Conservation (phyloP, 106 monocot species). For the Iris macrosiphon region DNA sequence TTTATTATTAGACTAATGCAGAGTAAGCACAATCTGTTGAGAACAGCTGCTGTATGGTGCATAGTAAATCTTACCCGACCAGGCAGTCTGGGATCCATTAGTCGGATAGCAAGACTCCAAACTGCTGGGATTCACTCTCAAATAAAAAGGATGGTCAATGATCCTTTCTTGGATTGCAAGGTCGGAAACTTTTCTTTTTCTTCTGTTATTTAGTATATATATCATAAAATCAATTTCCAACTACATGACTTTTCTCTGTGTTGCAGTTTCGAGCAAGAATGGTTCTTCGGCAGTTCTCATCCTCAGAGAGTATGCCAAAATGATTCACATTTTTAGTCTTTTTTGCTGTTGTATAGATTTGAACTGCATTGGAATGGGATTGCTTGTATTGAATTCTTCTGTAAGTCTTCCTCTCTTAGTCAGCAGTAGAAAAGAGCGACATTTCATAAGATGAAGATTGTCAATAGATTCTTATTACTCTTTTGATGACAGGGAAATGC, state of each 20-base stretch:
- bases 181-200: slow-evolving; percentile 10
- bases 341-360: no score
- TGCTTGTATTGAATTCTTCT: no score
- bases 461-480: no score
- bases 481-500: no score
- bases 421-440: no score
- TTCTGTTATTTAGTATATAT: neutral
- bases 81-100: slow-evolving; percentile 22
- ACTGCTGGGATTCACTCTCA: slow-evolving; percentile 66
- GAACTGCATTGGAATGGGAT: no score
- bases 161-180: slow-evolving; percentile 89
- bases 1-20: slow-evolving; percentile 55
- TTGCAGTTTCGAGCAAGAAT: slow-evolving; percentile 61
- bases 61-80: slow-evolving; percentile 59
- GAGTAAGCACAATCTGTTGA: slow-evolving; percentile 47
- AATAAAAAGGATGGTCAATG: slow-evolving; percentile 72
- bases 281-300: slow-evolving; percentile 61
- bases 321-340: no score
- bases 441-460: no score
- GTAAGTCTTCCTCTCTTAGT: no score
- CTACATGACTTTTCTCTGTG: neutral
- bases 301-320: no score
- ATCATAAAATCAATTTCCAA: neutral
- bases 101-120: slow-evolving; percentile 44
- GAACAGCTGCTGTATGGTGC: slow-evolving; percentile 79